Conservation (phyloP, 306 rosid genomes). For the Rosa multiflora region DNA sequence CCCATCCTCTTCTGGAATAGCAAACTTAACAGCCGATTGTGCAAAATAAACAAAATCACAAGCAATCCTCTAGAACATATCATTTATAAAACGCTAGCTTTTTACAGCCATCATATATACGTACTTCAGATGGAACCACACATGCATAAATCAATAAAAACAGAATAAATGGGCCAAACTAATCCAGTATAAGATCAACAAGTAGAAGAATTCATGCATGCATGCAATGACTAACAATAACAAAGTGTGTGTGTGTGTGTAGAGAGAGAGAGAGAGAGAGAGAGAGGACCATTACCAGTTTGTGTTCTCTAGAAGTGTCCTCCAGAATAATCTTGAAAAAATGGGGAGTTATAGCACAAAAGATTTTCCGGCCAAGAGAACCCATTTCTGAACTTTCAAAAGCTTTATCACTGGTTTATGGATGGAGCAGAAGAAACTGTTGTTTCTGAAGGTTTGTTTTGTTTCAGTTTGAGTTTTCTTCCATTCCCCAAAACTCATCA, state of each 20-base stretch:
- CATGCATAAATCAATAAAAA: neutral
- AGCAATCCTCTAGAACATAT: neutral
- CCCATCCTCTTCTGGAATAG: neutral
- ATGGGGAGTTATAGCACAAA: neutral
- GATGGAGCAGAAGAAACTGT: neutral
- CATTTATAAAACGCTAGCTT: neutral
- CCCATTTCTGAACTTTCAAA: neutral
- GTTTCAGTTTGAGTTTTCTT: neutral
- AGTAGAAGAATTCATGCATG: neutral
- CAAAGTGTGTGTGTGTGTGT: no score
- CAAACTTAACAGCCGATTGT: neutral
- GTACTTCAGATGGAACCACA: neutral
- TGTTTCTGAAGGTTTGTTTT: neutral
- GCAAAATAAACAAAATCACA: neutral
- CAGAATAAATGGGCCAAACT: neutral
- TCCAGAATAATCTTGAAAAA: neutral
- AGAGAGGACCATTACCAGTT: neutral
- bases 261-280: no score
- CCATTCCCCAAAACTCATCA: neutral
- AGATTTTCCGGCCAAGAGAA: neutral
- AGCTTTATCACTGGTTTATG: neutral
- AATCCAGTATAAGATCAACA: neutral
- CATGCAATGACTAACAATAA: neutral
- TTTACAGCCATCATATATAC: neutral
- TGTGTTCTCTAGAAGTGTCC: neutral